A percentile compares a stretch with the other conserved stretches of the same genome.
Evolutionary conservation across 495 filamentous ascomycete species (phyloP).

Genomic region (Gamarada debralockiae): DNA sequence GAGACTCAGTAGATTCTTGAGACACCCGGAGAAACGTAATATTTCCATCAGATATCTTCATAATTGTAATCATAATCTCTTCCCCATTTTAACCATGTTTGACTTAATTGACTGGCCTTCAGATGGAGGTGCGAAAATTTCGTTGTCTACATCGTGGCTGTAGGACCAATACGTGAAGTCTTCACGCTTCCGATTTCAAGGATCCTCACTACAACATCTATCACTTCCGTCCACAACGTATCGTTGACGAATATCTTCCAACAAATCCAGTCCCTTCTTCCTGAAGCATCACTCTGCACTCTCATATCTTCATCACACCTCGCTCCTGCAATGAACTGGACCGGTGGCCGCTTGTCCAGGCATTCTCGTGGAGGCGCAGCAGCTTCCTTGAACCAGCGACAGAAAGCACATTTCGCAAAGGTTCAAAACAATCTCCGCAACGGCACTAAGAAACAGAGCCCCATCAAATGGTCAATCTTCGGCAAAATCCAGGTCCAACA

Average conservation of each 20-base stretch:
- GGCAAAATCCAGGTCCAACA: not conserved
- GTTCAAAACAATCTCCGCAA: slow-evolving; percentile 14
- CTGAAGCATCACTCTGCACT: not conserved
- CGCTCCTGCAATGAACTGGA: slow-evolving; percentile 24
- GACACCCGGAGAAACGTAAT: too few species aligned
- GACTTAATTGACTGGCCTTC: too few species aligned
- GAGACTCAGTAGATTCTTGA: too few species aligned
- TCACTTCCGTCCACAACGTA: too few species aligned
- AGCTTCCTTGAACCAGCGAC: slow-evolving; percentile 4
- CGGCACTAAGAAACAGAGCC: slow-evolving; percentile 12
- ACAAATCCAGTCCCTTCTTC: not conserved
- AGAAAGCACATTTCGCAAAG: slow-evolving; percentile 25
- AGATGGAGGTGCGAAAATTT: too few species aligned
- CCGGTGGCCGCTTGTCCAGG: slow-evolving; percentile 23
- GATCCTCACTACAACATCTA: too few species aligned
- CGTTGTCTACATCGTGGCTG: too few species aligned
- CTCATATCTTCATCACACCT: not conserved
- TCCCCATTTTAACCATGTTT: too few species aligned
- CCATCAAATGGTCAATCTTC: slow-evolving; percentile 14
- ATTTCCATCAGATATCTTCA: too few species aligned
- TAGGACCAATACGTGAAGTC: too few species aligned
- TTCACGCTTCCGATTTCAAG: too few species aligned
- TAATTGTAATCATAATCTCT: too few species aligned
- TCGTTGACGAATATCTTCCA: not conserved
- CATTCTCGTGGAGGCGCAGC: slow-evolving; percentile 9